These are phyloP conservation scores for Acanthochlamys bracteata DNA, from an alignment of 106 monocot species.

Conservation along the genomic window DNA sequence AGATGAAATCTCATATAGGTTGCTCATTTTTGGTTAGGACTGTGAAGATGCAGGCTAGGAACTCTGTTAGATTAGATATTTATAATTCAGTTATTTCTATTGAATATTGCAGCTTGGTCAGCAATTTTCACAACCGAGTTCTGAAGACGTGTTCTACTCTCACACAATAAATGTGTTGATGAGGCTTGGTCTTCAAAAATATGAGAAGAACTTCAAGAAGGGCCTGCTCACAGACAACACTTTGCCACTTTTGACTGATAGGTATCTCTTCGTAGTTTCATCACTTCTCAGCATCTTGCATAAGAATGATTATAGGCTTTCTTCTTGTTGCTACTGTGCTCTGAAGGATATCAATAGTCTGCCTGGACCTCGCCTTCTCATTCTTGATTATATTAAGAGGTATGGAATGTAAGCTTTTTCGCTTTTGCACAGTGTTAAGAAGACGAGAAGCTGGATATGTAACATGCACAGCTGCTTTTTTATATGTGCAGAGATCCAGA, in stretches of 20 bases:
- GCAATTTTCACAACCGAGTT: constrained; percentile 10
- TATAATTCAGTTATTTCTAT: no score
- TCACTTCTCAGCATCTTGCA: neutral
- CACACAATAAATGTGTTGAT: constrained; percentile 7
- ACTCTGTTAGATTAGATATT: no score
- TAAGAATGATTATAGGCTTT: neutral
- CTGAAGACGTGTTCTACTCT: constrained; percentile 7
- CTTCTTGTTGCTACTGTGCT: neutral
- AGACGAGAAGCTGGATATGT: neutral
- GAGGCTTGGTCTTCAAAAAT: constrained; percentile 12
- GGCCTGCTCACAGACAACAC: constrained; percentile 13
- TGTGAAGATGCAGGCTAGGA: no score
- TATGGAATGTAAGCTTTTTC: neutral
- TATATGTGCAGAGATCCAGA: neutral
- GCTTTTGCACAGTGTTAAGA: neutral
- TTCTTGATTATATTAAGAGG: constrained; percentile 16
- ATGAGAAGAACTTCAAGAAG: constrained; percentile 15
- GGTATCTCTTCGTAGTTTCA: neutral
- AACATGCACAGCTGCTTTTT: neutral
- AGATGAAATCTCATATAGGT: no score
- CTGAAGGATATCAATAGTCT: constrained; percentile 7
- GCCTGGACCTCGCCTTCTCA: constrained; percentile 8
- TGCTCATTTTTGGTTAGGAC: no score
- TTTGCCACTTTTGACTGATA: constrained; percentile 11
- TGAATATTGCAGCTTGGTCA: constrained; percentile 7